Evolutionary conservation across 1,284 basidiomycete genomes (phyloP).

Genomic region (Trametes polyzona): DNA sequence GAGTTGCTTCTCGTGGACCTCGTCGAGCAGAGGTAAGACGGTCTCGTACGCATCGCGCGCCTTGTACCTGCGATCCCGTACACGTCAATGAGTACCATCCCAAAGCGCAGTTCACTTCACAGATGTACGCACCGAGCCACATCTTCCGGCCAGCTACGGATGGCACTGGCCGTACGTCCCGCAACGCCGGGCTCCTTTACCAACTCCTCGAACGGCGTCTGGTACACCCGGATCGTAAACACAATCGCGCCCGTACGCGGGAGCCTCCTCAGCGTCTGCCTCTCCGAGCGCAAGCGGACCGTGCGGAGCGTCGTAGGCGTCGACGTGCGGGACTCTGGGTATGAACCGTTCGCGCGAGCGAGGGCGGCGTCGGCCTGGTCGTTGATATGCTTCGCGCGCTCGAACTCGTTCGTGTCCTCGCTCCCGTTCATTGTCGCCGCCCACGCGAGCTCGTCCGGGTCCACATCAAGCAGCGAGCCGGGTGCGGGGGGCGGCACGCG

Average conservation of each 20-base stretch:
- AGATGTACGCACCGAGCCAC: slow-evolving; percentile 45
- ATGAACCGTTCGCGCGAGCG: slow-evolving; percentile 18
- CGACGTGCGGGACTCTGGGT: slow-evolving; percentile 13
- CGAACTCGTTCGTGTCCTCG: slow-evolving; percentile 50
- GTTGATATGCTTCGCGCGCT: slow-evolving; percentile 29
- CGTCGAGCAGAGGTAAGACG: slow-evolving; percentile 54
- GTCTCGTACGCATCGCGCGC: slow-evolving; percentile 53
- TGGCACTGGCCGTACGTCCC: slow-evolving; percentile 66
- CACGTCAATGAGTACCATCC: neutral
- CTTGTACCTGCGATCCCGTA: slow-evolving; percentile 50
- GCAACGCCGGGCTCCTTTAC: slow-evolving; percentile 66
- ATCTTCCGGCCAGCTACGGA: slow-evolving; percentile 73
- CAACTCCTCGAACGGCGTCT: slow-evolving; percentile 63
- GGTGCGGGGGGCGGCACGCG: slow-evolving; percentile 15
- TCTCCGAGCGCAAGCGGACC: slow-evolving; percentile 67
- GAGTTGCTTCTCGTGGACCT: slow-evolving; percentile 44
- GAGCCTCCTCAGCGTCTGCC: slow-evolving; percentile 74
- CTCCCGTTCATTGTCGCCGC: slow-evolving; percentile 62
- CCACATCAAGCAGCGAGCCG: slow-evolving; percentile 39
- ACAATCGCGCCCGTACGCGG: slow-evolving; percentile 69
- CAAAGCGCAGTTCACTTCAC: neutral
- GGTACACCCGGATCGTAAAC: slow-evolving; percentile 80
- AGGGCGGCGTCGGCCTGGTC: slow-evolving; percentile 17
- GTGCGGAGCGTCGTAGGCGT: slow-evolving; percentile 42
- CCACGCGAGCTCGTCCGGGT: slow-evolving; percentile 75